phyloP scores from a whole-genome alignment of 1,139 yeast species.

The Petasospora rhodanensis region DNA sequence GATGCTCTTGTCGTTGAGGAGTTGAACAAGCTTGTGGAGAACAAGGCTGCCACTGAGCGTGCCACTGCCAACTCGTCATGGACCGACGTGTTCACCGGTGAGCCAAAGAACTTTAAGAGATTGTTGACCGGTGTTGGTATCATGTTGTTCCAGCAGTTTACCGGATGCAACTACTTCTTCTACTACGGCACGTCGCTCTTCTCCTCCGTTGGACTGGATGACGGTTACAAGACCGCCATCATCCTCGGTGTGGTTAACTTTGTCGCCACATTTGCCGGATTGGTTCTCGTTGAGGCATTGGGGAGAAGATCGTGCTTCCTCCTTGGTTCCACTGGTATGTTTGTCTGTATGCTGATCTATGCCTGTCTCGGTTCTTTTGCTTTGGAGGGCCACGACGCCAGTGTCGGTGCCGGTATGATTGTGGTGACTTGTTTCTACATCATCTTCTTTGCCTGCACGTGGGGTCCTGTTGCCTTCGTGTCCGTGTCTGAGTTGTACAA shows the following conservation, averaged over 20 bases:
- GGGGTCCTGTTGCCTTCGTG: slow-evolving; percentile 83
- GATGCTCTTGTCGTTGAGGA: slow-evolving; percentile 41
- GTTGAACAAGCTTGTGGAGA: slow-evolving; percentile 35
- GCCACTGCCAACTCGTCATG: slow-evolving; percentile 7
- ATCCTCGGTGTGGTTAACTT: slow-evolving; percentile 73
- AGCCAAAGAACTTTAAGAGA: slow-evolving; percentile 42
- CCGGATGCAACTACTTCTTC: slow-evolving; percentile 56
- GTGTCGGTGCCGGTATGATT: slow-evolving; percentile 68
- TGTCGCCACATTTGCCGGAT: slow-evolving; percentile 66
- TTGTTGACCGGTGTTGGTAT: slow-evolving; percentile 47
- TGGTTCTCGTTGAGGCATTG: slow-evolving; percentile 59
- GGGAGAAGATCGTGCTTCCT: slow-evolving; percentile 66
- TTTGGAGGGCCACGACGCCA: slow-evolving; percentile 25
- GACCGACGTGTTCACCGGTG: slow-evolving; percentile 43
- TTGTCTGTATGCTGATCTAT: slow-evolving; percentile 55
- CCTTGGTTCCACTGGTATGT: slow-evolving; percentile 59
- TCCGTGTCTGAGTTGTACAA: slow-evolving; percentile 77
- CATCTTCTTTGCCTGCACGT: slow-evolving; percentile 72
- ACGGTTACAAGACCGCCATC: slow-evolving; percentile 49
- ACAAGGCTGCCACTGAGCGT: slow-evolving; percentile 31
- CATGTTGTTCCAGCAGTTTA: slow-evolving; percentile 54
- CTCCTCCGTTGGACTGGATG: slow-evolving; percentile 42
- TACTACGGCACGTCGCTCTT: slow-evolving; percentile 55
- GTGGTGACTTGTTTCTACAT: slow-evolving; percentile 71
- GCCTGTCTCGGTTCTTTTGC: slow-evolving; percentile 59